Percentiles rank a stretch among this genome's conserved stretches.
These are phyloP conservation scores for Vaccinium darrowii DNA, from an alignment of 148 eudicot species.

Conservation along the genomic window DNA sequence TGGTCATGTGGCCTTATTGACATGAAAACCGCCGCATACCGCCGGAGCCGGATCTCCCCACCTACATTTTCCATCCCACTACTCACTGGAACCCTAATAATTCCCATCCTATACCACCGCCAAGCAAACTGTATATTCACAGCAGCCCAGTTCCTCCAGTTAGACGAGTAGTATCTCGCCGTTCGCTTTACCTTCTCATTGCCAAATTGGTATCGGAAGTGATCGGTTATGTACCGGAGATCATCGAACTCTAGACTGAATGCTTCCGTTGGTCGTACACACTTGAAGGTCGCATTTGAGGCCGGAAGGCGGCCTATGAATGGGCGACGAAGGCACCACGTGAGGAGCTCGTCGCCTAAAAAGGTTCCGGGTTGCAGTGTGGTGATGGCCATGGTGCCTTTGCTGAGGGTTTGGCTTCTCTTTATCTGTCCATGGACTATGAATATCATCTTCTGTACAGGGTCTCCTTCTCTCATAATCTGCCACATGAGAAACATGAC, in stretches of 20 bases:
- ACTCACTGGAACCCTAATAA: not conserved
- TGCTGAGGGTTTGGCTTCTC: conserved; percentile 33
- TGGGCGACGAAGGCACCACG: conserved; percentile 44
- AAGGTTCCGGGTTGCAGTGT: conserved; percentile 34
- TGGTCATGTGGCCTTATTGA: conserved; percentile 29
- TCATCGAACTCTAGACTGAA: conserved; percentile 32
- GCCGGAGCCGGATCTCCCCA: conserved; percentile 15
- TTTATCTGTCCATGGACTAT: conserved; percentile 31
- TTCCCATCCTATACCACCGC: conserved; percentile 25
- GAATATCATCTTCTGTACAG: conserved; percentile 39
- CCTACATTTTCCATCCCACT: not conserved
- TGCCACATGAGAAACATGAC: not conserved
- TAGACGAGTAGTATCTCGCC: conserved; percentile 38
- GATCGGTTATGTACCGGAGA: conserved; percentile 34
- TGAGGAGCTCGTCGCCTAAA: conserved; percentile 37
- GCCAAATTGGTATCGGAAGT: conserved; percentile 35
- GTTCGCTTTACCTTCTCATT: conserved; percentile 31
- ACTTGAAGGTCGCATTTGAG: conserved; percentile 36
- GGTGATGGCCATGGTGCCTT: conserved; percentile 27
- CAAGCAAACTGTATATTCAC: conserved; percentile 44
- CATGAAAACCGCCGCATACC: conserved; percentile 26
- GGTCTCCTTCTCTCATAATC: conserved; percentile 50
- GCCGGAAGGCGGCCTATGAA: conserved; percentile 32
- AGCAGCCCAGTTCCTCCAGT: conserved; percentile 52
- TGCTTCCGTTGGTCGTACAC: conserved; percentile 27